Evolutionary conservation across 2,329 filamentous ascomycete species (phyloP).

Genomic region (Trichoderma sp.): DNA sequence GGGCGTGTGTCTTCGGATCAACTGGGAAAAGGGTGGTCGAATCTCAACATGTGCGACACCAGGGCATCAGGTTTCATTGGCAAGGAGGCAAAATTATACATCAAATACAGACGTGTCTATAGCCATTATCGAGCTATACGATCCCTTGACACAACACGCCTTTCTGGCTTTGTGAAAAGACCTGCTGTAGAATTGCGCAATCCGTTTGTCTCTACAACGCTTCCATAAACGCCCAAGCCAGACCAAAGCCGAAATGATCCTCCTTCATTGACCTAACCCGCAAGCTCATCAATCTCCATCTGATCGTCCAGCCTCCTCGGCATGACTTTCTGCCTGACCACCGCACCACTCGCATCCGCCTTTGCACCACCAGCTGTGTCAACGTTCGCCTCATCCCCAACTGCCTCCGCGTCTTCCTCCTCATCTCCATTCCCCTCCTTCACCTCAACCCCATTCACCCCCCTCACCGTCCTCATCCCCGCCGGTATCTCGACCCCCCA

Average conservation of each 20-base stretch:
- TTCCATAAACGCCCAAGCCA: not conserved
- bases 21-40: constrained; percentile 1
- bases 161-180: not conserved
- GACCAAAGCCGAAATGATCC: not conserved
- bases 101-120: constrained; percentile 1
- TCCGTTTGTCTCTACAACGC: not conserved
- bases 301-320: not conserved
- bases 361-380: not conserved
- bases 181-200: not conserved
- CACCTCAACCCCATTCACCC: not conserved
- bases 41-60: constrained; percentile 21
- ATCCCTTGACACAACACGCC: not conserved
- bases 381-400: not conserved
- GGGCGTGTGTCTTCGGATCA: not conserved
- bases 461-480: constrained; percentile 33
- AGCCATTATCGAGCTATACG: not conserved
- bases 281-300: constrained; percentile 20
- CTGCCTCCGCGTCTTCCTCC: not conserved
- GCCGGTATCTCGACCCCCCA: constrained; percentile 51
- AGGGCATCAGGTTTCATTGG: not conserved
- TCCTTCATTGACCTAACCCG: not conserved
- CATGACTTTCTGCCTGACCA: not conserved
- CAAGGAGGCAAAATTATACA: not conserved
- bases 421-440: not conserved
- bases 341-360: not conserved